Conservation (phyloP, 2,329 filamentous ascomycete genomes). For the Talaromyces sp. region DNA sequence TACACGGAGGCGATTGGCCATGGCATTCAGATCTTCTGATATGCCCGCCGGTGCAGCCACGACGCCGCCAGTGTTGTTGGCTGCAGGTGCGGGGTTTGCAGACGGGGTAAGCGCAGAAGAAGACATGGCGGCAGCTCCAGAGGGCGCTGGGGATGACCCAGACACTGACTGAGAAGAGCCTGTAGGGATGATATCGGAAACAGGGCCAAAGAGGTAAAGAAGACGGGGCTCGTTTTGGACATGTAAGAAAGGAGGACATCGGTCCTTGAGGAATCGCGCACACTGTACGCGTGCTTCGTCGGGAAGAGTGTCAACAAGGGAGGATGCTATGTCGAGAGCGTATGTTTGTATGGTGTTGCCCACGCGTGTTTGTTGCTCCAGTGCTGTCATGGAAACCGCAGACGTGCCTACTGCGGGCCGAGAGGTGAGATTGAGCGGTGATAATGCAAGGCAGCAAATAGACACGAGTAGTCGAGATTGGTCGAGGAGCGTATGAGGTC, state of each 20-base stretch:
- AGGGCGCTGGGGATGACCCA: constrained; percentile 27
- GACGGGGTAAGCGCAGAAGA: constrained; percentile 21
- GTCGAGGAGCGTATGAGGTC: constrained; percentile 23
- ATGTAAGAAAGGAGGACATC: constrained; percentile 33
- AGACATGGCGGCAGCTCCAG: constrained; percentile 20
- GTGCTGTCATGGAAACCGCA: constrained; percentile 19
- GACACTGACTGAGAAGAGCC: constrained; percentile 21
- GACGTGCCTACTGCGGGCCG: constrained; percentile 26
- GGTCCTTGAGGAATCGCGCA: constrained; percentile 39
- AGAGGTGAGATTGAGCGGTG: constrained; percentile 28
- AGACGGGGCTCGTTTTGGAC: constrained; percentile 37
- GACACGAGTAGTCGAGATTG: constrained; percentile 34
- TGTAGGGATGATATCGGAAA: constrained; percentile 18
- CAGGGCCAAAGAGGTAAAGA: constrained; percentile 39
- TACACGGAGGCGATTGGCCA: constrained; percentile 30
- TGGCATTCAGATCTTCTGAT: constrained; percentile 23
- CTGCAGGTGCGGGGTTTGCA: constrained; percentile 18
- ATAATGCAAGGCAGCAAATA: constrained; percentile 38
- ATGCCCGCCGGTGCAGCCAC: constrained; percentile 12
- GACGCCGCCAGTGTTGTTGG: constrained; percentile 8
- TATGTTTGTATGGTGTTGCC: constrained; percentile 35
- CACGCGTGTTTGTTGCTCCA: constrained; percentile 23
- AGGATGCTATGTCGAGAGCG: constrained; percentile 42
- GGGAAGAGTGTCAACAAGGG: constrained; percentile 40
- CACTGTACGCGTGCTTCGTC: constrained; percentile 42